Evolutionary conservation across 2,329 filamentous ascomycete species (phyloP).

Genomic region (Claviceps sp.): DNA sequence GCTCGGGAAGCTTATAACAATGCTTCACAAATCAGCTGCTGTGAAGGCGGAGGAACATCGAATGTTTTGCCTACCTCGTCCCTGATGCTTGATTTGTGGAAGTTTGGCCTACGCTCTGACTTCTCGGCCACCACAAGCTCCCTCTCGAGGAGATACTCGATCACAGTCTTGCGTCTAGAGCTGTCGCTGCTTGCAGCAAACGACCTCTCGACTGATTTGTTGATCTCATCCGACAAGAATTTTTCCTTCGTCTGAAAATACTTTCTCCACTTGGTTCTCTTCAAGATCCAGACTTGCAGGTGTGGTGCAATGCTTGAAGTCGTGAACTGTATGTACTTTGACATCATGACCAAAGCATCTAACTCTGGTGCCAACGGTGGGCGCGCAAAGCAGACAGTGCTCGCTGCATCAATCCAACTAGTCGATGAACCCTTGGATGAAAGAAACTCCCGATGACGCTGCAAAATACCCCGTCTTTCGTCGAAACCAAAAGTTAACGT

Average conservation of each 20-base stretch:
- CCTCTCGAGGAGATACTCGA: not conserved
- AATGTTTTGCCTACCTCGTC: slow-evolving; percentile 15
- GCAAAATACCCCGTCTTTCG: not conserved
- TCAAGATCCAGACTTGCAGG: slow-evolving; percentile 16
- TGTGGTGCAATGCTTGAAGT: slow-evolving; percentile 2
- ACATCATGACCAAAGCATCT: not conserved
- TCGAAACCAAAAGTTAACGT: not conserved
- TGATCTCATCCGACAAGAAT: slow-evolving; percentile 6
- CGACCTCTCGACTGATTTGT: slow-evolving; percentile 1
- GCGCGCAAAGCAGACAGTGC: not conserved
- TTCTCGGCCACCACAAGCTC: slow-evolving; percentile 14
- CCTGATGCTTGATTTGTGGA: slow-evolving; percentile 16
- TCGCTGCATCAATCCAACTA: not conserved
- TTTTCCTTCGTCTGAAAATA: slow-evolving; percentile 3
- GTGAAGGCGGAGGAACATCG: not conserved
- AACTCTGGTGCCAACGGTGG: not conserved
- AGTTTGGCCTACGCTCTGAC: slow-evolving; percentile 15
- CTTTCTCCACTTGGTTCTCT: not conserved
- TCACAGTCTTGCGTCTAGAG: not conserved
- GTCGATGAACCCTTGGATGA: not conserved
- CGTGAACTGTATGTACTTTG: not conserved
- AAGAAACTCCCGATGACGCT: not conserved
- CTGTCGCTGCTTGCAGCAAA: not conserved
- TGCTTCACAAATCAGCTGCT: not conserved
- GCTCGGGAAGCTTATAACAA: not conserved